A percentile compares a stretch with the other conserved stretches of the same genome.
phyloP scores from a whole-genome alignment of 768 basidiomycete species.

The Tephrocybe sp. region DNA sequence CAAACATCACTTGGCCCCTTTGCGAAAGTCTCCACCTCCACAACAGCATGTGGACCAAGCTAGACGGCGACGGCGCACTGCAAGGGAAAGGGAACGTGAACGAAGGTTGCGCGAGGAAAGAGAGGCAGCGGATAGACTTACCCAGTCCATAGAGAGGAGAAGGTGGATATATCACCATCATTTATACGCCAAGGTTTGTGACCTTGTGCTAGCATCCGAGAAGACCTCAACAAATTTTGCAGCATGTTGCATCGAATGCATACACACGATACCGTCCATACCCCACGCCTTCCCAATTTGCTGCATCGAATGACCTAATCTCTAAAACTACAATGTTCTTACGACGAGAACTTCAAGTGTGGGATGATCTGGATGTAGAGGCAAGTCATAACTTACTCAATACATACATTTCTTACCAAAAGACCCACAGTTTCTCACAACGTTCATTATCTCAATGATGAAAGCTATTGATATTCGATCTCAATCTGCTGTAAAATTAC shows the following conservation, averaged over 20 bases:
- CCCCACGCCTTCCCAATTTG: conserved; percentile 82
- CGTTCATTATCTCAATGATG: conserved; percentile 86
- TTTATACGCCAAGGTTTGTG: conserved; percentile 77
- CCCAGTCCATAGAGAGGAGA: conserved; percentile 68
- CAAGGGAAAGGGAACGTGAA: conserved; percentile 55
- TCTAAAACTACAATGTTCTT: conserved; percentile 78
- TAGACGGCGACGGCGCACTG: conserved; percentile 31
- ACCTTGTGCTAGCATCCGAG: background rate
- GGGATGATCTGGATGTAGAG: conserved; percentile 89
- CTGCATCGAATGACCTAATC: conserved; percentile 71
- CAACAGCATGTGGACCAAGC: conserved; percentile 9
- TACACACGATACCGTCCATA: conserved; percentile 87
- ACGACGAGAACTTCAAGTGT: conserved; percentile 82
- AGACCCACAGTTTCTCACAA: conserved; percentile 79
- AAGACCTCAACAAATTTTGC: conserved; percentile 3
- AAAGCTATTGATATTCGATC: conserved; percentile 91
- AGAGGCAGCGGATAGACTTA: conserved; percentile 67
- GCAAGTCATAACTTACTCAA: conserved; percentile 36
- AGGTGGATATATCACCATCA: conserved; percentile 79
- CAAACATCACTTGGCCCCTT: conserved; percentile 73
- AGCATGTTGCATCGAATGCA: conserved; percentile 91
- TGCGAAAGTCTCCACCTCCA: conserved; percentile 46
- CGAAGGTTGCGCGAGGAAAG: conserved; percentile 45
- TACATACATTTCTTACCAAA: background rate
- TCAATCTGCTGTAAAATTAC: conserved; percentile 76